Base-by-base conservation (phyloP, 768 basidiomycete species). In the Lactarius sp. region DNA sequence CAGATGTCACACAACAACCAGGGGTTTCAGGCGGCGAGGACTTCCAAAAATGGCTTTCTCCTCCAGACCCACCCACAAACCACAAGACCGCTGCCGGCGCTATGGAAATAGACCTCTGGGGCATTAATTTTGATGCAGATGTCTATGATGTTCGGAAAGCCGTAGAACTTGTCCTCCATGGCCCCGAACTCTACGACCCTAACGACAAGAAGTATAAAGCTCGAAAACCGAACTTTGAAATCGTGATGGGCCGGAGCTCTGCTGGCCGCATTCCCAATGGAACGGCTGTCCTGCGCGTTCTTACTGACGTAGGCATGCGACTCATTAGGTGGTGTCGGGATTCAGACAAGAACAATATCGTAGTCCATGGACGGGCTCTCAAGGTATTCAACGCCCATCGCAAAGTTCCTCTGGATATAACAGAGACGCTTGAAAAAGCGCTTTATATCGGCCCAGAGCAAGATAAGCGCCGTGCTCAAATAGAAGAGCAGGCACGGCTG, bases 201-300 rank as follows among this genome's bases (percentile, higher is more conserved):
- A 68, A 71, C 31, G 70, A 74, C 39, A 72, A 76, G n/a, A 72
- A 64, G 66, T 74, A 13, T 50, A 52, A 56, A 69, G 73, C 20
- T 14, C 44, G 59, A 36, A 16, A 51, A 22, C 76, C 87, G 50
- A 91, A 91, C 67, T 91, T 91, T 74, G 68, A 73, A 51, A 81
- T 92, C 59, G 69, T 58, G 18, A 74, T 90, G 13, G 80, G 84
- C 53, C 70, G 74, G 59, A 79, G 78, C 62, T 73, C 73, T 0
- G 78, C 77, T 8, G 83, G 82, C 3, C 76, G 82, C 16, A 75
- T 81, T 10, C 88, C 90, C 71, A 75, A 83, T 67, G 86, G 87
- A 2, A 75, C 71, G 3, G 81, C 79, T 13, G 67, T 57, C 14
- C 67, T 81, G 20, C 71, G 69, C 20, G 16, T 66, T 74, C 2